Evolutionary conservation across 257 asterid genomes (phyloP).

Genomic region (Solanum etuberosum): DNA sequence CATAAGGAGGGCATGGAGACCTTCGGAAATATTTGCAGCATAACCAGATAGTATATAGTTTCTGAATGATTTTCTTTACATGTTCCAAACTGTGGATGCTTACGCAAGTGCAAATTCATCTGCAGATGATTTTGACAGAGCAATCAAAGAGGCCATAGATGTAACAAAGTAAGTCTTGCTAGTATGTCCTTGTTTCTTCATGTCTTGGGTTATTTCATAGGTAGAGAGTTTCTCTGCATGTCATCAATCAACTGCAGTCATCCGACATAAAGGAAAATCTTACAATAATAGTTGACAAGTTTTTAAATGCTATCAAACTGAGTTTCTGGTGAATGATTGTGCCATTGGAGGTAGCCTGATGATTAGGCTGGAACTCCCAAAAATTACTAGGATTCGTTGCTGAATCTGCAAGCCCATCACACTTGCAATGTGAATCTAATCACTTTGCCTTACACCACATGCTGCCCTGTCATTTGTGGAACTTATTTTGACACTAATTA

Average conservation of each 20-base stretch:
- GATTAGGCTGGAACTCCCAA: background rate
- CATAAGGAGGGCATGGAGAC: background rate
- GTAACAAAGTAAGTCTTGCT: slow-evolving; percentile 38
- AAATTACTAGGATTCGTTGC: background rate
- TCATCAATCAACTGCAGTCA: background rate
- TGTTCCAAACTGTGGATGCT: background rate
- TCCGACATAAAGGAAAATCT: background rate
- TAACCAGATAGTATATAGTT: background rate
- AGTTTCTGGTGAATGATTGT: background rate
- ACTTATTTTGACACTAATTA: background rate
- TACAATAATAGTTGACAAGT: background rate
- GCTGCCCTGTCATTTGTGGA: background rate
- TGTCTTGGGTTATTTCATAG: background rate
- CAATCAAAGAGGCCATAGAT: slow-evolving; percentile 59
- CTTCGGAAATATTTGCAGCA: background rate
- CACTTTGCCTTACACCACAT: background rate
- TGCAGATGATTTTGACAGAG: slow-evolving; percentile 78
- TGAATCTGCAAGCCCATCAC: background rate
- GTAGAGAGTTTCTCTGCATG: background rate
- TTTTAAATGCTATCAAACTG: background rate
- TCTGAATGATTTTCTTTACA: background rate
- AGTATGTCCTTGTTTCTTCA: background rate
- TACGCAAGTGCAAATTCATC: background rate
- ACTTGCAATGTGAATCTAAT: background rate
- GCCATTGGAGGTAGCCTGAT: background rate